phyloP scores from a whole-genome alignment of 306 rosid species.

The Phaseolus lunatus region DNA sequence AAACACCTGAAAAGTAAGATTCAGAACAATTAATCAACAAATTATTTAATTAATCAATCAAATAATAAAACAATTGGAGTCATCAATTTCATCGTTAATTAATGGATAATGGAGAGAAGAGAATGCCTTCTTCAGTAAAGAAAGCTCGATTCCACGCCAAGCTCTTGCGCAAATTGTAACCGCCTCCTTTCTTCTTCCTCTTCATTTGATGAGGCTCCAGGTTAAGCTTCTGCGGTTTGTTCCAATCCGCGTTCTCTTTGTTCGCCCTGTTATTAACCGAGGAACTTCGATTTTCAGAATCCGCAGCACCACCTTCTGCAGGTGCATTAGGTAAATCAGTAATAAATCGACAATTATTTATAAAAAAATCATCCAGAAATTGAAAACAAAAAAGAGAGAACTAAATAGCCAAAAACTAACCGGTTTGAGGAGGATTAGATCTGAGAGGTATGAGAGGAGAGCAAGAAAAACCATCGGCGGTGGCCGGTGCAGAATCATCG shows the following conservation, averaged over 20 bases:
- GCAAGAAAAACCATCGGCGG: constrained; percentile 56
- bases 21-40: not conserved
- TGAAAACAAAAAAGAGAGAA: not conserved
- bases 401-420: constrained; percentile 55
- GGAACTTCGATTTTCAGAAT: constrained; percentile 35
- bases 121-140: constrained; percentile 78
- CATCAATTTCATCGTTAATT: not conserved
- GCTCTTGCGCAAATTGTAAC: constrained; percentile 90
- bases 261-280: constrained; percentile 35
- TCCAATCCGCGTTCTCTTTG: constrained; percentile 59
- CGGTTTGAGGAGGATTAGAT: constrained; percentile 51
- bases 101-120: not conserved
- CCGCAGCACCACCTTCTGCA: constrained; percentile 43
- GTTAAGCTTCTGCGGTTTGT: constrained; percentile 58
- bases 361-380: constrained; percentile 9
- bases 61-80: not conserved
- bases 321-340: not conserved
- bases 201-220: constrained; percentile 78
- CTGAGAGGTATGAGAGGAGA: constrained; percentile 74
- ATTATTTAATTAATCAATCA: not conserved
- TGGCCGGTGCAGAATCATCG: constrained; percentile 22
- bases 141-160: constrained; percentile 96
- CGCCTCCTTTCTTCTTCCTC: constrained; percentile 76
- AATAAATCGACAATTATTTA: not conserved
- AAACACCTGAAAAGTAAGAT: constrained; percentile 62